A percentile compares a stretch with the other conserved stretches of the same genome.
These are phyloP conservation scores for Musa schizocarpa DNA, from an alignment of 176 grass and related monocot species.

Conservation along the genomic window DNA sequence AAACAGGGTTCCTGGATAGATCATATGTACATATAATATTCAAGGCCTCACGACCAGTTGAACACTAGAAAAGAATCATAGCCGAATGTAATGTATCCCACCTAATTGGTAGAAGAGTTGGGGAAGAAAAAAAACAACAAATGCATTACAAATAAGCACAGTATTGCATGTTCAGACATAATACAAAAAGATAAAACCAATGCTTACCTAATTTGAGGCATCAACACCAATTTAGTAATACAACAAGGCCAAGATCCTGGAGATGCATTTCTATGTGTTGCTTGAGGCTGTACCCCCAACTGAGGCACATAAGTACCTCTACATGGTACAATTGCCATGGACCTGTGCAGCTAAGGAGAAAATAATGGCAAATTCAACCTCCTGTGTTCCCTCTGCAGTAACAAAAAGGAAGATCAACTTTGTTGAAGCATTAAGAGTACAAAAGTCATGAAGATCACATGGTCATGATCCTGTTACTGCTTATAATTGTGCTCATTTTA, in stretches of 20 bases:
- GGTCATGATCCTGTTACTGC: background rate
- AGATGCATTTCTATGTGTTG: constrained; percentile 18
- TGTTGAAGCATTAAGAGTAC: background rate
- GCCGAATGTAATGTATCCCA: background rate
- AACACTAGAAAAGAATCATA: background rate
- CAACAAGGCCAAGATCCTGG: constrained; percentile 16
- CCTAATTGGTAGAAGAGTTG: background rate
- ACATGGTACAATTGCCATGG: constrained; percentile 41
- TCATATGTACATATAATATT: background rate
- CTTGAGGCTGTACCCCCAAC: constrained; percentile 44
- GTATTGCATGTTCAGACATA: background rate
- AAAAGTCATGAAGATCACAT: background rate
- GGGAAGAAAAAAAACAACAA: background rate
- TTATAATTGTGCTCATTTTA: background rate
- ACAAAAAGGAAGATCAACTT: background rate
- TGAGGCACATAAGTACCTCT: constrained; percentile 46
- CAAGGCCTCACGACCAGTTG: background rate
- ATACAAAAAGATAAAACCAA: background rate
- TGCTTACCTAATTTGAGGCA: constrained; percentile 39
- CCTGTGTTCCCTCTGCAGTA: background rate
- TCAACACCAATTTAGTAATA: constrained; percentile 22
- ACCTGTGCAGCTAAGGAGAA: background rate
- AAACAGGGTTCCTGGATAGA: background rate
- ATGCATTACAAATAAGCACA: background rate
- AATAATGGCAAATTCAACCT: background rate